phyloP scores from a whole-genome alignment of 2,329 filamentous ascomycete genomes.

The Trichoderma sp. region DNA sequence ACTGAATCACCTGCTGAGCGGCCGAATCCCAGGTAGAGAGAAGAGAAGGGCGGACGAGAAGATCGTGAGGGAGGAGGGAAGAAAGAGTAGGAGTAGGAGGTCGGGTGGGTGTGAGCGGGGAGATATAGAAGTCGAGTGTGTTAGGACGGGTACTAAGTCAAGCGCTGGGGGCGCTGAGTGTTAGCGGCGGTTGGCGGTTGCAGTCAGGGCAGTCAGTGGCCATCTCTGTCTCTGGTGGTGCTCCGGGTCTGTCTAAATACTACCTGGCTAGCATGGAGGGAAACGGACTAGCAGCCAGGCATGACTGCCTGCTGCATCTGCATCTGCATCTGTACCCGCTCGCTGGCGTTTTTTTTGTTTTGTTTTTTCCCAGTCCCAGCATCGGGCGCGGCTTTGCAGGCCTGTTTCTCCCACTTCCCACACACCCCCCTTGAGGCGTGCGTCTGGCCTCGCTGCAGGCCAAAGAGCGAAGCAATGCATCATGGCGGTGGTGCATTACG shows the following conservation, averaged over 20 bases:
- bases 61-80: constrained; percentile 52
- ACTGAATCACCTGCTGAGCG: constrained; percentile 58
- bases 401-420: neutral
- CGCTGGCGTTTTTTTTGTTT: constrained; percentile 18
- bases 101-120: constrained; percentile 48
- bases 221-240: neutral
- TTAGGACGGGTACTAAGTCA: constrained; percentile 13
- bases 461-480: neutral
- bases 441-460: neutral
- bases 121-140: constrained; percentile 33
- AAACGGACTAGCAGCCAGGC: constrained; percentile 4
- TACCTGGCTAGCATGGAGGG: neutral
- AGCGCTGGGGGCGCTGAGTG: constrained; percentile 21
- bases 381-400: constrained; percentile 1
- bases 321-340: constrained; percentile 19
- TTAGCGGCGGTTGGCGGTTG: constrained; percentile 17
- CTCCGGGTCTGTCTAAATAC: constrained; percentile 8
- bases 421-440: constrained; percentile 4
- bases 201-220: constrained; percentile 13
- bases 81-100: constrained; percentile 31
- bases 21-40: constrained; percentile 50
- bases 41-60: constrained; percentile 58
- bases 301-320: constrained; percentile 20
- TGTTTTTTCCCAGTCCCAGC: neutral
- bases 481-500: neutral